A percentile compares a stretch with the other conserved stretches of the same genome.
Evolutionary conservation across 495 filamentous ascomycete species (phyloP).

Genomic region (Neurospora sp.): DNA sequence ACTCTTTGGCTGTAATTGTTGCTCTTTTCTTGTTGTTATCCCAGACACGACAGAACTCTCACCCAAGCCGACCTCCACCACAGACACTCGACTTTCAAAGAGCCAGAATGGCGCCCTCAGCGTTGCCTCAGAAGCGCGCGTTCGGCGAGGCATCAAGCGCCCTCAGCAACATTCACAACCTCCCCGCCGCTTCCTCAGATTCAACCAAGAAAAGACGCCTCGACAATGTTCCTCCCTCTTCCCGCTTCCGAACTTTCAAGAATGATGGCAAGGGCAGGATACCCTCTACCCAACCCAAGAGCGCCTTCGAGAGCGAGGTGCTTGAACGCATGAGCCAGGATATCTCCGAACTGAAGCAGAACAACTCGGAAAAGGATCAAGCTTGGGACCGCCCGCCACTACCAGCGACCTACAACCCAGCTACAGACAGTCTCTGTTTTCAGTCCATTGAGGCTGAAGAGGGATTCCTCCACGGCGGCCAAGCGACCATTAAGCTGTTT

Average conservation of each 20-base stretch:
- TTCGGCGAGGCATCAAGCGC: slow-evolving; percentile 40
- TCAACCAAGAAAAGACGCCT: slow-evolving; percentile 67
- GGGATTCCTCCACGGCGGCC: slow-evolving; percentile 62
- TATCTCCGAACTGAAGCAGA: slow-evolving; percentile 70
- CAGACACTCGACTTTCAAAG: not conserved
- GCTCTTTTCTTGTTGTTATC: not conserved
- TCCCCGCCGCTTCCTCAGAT: slow-evolving; percentile 19
- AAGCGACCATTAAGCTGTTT: slow-evolving; percentile 74
- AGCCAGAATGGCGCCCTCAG: slow-evolving; percentile 27
- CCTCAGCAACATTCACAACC: slow-evolving; percentile 33
- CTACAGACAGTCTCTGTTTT: slow-evolving; percentile 66
- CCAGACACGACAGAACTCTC: not conserved
- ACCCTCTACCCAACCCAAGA: slow-evolving; percentile 76
- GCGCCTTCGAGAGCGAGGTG: slow-evolving; percentile 86
- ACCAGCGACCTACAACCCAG: slow-evolving; percentile 54
- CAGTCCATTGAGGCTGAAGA: slow-evolving; percentile 96
- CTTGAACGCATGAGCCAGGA: slow-evolving; percentile 92
- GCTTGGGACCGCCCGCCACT: slow-evolving; percentile 79
- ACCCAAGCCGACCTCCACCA: not conserved
- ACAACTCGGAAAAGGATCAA: slow-evolving; percentile 87
- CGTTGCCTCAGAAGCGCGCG: slow-evolving; percentile 44
- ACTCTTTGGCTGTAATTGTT: not conserved
- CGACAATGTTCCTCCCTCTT: slow-evolving; percentile 40
- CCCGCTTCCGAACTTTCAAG: slow-evolving; percentile 48
- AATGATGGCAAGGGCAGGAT: slow-evolving; percentile 48